Percentiles rank a stretch among this genome's conserved stretches.
These are phyloP conservation scores for Rhodotorula toruloides DNA, from an alignment of 768 basidiomycete genomes.

Conservation along the genomic window DNA sequence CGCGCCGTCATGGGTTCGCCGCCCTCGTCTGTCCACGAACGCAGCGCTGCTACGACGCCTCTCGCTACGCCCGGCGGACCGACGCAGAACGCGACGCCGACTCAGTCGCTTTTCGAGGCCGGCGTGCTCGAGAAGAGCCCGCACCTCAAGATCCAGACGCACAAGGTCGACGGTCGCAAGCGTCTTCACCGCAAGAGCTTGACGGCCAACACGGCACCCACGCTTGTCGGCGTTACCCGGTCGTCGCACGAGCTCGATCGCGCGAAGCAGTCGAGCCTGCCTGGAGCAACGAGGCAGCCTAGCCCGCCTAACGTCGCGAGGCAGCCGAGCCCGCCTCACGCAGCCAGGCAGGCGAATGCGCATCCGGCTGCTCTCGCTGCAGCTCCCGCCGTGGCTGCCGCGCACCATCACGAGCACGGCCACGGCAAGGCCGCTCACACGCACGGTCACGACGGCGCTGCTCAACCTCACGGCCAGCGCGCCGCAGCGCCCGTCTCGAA, in stretches of 20 bases:
- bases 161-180: constrained; percentile 14
- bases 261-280: background rate
- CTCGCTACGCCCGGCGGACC: no score
- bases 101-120: background rate
- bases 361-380: no score
- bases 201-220: background rate
- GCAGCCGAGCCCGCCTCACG: no score
- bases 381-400: no score
- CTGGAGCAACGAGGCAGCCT: no score
- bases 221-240: background rate
- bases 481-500: background rate
- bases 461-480: no score
- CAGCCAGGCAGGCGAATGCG: no score
- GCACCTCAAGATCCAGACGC: constrained; percentile 29
- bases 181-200: constrained; percentile 27
- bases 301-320: no score
- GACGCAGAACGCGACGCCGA: background rate
- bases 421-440: no score
- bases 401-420: no score
- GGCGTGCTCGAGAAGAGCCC: constrained; percentile 17
- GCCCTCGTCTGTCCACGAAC: background rate
- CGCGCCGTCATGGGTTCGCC: constrained; percentile 11
- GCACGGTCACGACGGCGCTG: no score
- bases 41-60: background rate
- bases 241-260: background rate